These are phyloP conservation scores for Colletotrichum siamense DNA, from an alignment of 2,329 filamentous ascomycete genomes.

Conservation along the genomic window DNA sequence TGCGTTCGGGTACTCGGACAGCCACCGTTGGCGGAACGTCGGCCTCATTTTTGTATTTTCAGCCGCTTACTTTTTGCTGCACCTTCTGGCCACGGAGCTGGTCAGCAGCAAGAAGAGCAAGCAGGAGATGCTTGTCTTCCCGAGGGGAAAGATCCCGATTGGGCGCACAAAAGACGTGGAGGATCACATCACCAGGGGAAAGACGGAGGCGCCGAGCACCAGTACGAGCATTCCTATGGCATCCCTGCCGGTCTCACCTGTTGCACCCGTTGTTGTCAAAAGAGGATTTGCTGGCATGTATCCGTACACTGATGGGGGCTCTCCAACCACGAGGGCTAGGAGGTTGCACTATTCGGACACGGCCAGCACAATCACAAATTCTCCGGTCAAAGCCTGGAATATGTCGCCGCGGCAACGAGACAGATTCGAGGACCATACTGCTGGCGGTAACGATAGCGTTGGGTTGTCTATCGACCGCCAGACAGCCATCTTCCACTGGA, in stretches of 20 bases:
- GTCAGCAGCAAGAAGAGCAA: constrained; percentile 8
- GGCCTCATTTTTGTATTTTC: constrained; percentile 11
- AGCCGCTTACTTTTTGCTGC: background rate
- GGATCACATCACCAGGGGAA: background rate
- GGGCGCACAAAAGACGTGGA: background rate
- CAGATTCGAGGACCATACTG: background rate
- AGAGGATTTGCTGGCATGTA: background rate
- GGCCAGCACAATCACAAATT: background rate
- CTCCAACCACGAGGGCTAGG: background rate
- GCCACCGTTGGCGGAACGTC: constrained; percentile 10
- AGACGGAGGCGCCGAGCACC: background rate
- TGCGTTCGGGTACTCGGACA: constrained; percentile 1
- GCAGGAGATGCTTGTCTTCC: constrained; percentile 17
- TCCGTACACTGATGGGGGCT: background rate
- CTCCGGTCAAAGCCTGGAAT: background rate
- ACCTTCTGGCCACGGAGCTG: constrained; percentile 12
- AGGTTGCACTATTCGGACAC: background rate
- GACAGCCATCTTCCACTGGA: constrained; percentile 75
- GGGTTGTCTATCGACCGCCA: constrained; percentile 40
- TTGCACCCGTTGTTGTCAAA: background rate
- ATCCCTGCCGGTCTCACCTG: background rate
- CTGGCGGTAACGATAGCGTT: constrained; percentile 21
- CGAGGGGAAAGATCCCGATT: background rate
- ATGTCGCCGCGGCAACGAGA: background rate
- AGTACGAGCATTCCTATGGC: background rate